Conservation (phyloP, 306 rosid species). For the Purshia tridentata region DNA sequence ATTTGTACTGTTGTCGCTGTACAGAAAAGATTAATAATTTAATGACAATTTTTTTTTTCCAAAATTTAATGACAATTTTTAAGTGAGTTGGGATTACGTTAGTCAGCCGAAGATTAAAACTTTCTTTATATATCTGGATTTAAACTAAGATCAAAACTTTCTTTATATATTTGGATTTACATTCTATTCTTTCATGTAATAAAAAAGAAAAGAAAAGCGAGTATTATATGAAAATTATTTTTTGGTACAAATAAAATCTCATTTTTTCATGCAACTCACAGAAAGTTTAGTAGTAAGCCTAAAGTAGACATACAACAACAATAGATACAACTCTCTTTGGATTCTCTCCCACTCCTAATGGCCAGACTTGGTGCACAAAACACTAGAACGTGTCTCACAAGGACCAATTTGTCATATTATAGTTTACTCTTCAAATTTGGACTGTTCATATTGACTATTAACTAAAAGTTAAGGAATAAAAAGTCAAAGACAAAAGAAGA, state of each 20-base stretch:
- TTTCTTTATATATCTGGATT: too few species aligned
- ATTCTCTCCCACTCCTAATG: slow-evolving; percentile 30
- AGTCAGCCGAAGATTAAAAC: too few species aligned
- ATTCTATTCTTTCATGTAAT: too few species aligned
- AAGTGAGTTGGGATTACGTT: too few species aligned
- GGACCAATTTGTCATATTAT: slow-evolving; percentile 21
- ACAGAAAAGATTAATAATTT: background rate
- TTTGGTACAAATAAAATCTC: too few species aligned
- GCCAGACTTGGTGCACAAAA: slow-evolving; percentile 32
- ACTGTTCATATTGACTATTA: slow-evolving; percentile 28
- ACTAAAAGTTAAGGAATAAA: background rate
- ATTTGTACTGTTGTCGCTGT: background rate
- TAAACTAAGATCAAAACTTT: too few species aligned
- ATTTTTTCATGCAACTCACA: too few species aligned
- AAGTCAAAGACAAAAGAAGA: background rate
- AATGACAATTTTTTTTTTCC: too few species aligned
- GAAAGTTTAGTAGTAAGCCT: background rate
- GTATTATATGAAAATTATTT: too few species aligned
- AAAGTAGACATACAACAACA: background rate
- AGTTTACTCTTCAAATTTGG: slow-evolving; percentile 25
- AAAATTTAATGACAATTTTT: too few species aligned
- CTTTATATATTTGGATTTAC: too few species aligned
- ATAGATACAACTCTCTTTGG: slow-evolving; percentile 26
- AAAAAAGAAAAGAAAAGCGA: too few species aligned
- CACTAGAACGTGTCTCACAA: slow-evolving; percentile 41